Evolutionary conservation across 163 green algal genomes (phyloP).

Genomic region (Scenedesmus sp.): DNA sequence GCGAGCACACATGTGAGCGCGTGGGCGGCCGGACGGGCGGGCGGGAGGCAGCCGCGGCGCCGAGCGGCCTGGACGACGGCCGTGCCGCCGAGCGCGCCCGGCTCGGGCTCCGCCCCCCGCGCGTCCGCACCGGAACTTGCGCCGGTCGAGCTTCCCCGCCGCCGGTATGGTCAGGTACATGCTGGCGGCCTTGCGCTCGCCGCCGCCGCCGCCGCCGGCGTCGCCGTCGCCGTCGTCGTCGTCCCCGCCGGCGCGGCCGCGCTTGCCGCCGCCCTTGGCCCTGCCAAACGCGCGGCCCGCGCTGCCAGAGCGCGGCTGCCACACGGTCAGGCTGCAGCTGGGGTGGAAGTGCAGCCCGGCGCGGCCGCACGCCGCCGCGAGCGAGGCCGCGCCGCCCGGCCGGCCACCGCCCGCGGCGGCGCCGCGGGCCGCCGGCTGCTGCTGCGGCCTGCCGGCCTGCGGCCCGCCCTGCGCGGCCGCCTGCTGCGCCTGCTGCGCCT

Average conservation of each 20-base stretch:
- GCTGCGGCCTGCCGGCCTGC: constrained; percentile 23
- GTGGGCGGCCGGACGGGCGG: no score
- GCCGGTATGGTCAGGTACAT: constrained; percentile 42
- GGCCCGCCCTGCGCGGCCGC: constrained; percentile 2
- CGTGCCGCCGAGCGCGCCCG: no score
- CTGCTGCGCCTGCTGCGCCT: not conserved
- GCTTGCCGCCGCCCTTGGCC: constrained; percentile 9
- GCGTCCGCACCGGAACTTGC: constrained; percentile 48
- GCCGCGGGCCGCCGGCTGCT: constrained; percentile 9
- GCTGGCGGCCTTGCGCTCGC: constrained; percentile 27
- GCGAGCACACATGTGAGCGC: no score
- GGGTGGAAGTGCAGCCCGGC: constrained; percentile 43
- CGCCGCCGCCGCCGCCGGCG: constrained; percentile 9
- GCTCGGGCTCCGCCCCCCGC: no score
- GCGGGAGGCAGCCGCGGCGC: no score
- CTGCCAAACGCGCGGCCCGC: constrained; percentile 2
- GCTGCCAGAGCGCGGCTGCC: constrained; percentile 36
- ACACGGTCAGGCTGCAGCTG: constrained; percentile 29
- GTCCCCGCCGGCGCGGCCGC: constrained; percentile 6
- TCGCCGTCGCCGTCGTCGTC: constrained; percentile 18
- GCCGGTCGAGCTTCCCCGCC: constrained; percentile 20
- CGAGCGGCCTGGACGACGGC: no score
- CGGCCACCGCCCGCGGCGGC: no score
- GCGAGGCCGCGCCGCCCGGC: not conserved
- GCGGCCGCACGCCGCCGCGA: constrained; percentile 17